Evolutionary conservation across 2,329 filamentous ascomycete species (phyloP).

Genomic region (Aquanectria penicillioides): DNA sequence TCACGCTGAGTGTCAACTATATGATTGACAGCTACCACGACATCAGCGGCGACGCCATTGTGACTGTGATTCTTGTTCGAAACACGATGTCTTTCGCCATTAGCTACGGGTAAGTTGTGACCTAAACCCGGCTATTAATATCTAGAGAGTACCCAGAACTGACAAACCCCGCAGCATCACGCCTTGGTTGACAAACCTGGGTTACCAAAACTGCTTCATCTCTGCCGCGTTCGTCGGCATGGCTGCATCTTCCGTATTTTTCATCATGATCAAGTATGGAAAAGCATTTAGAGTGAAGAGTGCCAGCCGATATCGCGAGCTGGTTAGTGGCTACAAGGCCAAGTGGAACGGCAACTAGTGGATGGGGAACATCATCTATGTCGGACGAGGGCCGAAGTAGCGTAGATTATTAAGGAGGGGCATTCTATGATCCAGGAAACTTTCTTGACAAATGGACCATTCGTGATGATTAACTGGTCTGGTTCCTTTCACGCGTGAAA

Average conservation of each 20-base stretch:
- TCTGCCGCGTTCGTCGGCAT: conserved; percentile 53
- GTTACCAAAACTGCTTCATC: conserved; percentile 55
- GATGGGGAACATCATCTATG: too few relatives aligned
- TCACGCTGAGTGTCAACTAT: conserved; percentile 52
- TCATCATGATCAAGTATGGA: conserved; percentile 60
- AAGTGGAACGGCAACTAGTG: background rate
- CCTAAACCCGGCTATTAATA: rapidly evolving
- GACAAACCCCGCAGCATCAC: conserved; percentile 51
- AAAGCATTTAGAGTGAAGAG: conserved; percentile 39
- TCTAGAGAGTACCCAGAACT: background rate
- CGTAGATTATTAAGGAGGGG: too few relatives aligned
- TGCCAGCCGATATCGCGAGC: conserved; percentile 22
- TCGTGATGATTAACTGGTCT: too few relatives aligned
- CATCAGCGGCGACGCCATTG: conserved; percentile 51
- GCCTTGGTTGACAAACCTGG: conserved; percentile 54
- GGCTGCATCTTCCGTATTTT: conserved; percentile 51
- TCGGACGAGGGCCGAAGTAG: too few relatives aligned
- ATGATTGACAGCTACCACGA: conserved; percentile 54
- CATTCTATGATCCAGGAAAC: too few relatives aligned
- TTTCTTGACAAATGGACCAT: too few relatives aligned
- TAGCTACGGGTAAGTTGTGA: conserved; percentile 39
- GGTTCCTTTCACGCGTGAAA: too few relatives aligned
- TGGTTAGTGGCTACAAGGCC: conserved; percentile 19
- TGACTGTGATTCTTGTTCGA: conserved; percentile 51
- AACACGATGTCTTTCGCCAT: conserved; percentile 51